Evolutionary conservation across 1,284 basidiomycete genomes (phyloP).

Genomic region (Apiotrichum veenhuisii): DNA sequence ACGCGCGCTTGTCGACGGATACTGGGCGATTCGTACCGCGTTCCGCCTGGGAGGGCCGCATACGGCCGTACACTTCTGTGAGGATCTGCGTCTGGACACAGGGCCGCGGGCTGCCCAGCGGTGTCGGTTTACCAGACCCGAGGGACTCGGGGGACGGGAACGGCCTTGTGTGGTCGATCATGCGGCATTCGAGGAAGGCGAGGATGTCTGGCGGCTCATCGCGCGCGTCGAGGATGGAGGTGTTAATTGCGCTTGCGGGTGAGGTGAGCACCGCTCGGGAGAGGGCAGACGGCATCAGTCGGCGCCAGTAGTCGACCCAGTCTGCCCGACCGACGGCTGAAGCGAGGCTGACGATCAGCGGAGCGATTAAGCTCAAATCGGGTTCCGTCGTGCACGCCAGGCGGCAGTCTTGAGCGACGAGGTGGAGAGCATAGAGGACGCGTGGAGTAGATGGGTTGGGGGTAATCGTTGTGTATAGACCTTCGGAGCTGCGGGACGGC

Average conservation of each 20-base stretch:
- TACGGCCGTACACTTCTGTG: slow-evolving; percentile 25
- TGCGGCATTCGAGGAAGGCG: slow-evolving; percentile 36
- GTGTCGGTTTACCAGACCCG: slow-evolving; percentile 54
- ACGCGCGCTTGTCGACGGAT: slow-evolving; percentile 48
- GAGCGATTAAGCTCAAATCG: slow-evolving; percentile 60
- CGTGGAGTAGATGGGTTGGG: slow-evolving; percentile 9
- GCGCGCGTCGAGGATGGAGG: slow-evolving; percentile 30
- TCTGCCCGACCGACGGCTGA: slow-evolving; percentile 60
- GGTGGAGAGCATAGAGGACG: slow-evolving; percentile 65
- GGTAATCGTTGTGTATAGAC: background rate
- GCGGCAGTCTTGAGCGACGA: slow-evolving; percentile 61
- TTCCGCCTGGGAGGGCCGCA: slow-evolving; percentile 46
- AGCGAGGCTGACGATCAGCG: slow-evolving; percentile 66
- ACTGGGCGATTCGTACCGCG: background rate
- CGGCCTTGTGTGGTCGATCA: slow-evolving; percentile 19
- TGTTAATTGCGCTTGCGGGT: slow-evolving; percentile 16
- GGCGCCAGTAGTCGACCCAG: slow-evolving; percentile 85
- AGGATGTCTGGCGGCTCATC: slow-evolving; percentile 50
- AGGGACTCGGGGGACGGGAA: slow-evolving; percentile 27
- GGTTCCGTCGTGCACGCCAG: slow-evolving; percentile 51
- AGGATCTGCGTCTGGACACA: slow-evolving; percentile 25
- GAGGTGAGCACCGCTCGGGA: background rate
- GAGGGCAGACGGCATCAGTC: slow-evolving; percentile 61
- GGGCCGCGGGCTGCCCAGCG: slow-evolving; percentile 22
- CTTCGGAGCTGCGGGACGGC: background rate